Evolutionary conservation across 2,329 filamentous ascomycete species (phyloP), one percentile per base, ranked within the genome.

Genomic region (Zarea fungicola): DNA sequence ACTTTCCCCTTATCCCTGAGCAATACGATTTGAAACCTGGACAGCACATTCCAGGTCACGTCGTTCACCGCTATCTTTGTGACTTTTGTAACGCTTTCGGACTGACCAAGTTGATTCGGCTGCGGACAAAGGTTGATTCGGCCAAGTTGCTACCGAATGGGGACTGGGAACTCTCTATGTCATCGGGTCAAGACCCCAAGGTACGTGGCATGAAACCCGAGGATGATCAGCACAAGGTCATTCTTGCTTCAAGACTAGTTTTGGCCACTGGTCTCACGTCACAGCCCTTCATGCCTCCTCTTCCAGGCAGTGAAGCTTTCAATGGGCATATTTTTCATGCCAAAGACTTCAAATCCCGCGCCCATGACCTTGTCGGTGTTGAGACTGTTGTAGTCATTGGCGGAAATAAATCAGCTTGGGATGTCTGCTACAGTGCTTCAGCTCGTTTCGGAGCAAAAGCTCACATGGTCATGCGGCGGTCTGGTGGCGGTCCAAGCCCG

Each of bases 1-100:
- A 85, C 53, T 83, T 81, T 50, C 79, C 81, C 5, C 81, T 85
- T 79, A 60, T 65, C 8, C 62, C 65, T 23, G 67, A 67, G 3
- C 68, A 61, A 1, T 78, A 74, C 52, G 67, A 64, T 2, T 60
- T 73, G 13, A 59, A 60, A 28, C 51, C 58, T 3, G 55, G 56
- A 7, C 40, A 54, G 13, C 65, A 72, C 34, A 69, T 72, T 6
- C 66, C 69, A 0, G 69, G 61, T 1, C 52, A 60, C 5, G 56
- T 63, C 4, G 52, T 73, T 14, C 62, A 71, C 29, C 53, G 55
- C 1, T 71, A 73, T 36, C 59, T 72, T 6, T 63, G 61, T 4
- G 60, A 62, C 18, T 69, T 68, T 18, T 66, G 67, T 0, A 49
- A 58, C 43, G 63, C 74, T 14, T 81, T 78, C 52, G 72, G 68